A percentile compares a stretch with the other conserved stretches of the same genome.
Evolutionary conservation across 768 basidiomycete genomes (phyloP).

Genomic region (Suillus tomentosus): DNA sequence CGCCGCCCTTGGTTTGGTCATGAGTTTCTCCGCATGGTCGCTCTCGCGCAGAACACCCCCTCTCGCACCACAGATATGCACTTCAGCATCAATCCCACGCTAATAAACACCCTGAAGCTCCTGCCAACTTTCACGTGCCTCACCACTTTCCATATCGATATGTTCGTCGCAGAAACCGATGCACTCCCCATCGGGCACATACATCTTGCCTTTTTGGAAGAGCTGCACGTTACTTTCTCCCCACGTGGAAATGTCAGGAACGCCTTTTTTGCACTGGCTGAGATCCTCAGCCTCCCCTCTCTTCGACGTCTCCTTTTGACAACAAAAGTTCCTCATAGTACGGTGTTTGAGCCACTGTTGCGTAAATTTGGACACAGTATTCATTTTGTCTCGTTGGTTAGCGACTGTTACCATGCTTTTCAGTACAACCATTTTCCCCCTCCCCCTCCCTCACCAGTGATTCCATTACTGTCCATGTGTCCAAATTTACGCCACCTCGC

Average conservation of each 20-base stretch:
- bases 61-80: neutral
- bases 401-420: neutral
- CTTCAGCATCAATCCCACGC: neutral
- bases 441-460: neutral
- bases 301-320: neutral
- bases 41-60: neutral
- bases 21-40: neutral
- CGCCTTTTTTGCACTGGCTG: neutral
- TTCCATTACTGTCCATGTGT: neutral
- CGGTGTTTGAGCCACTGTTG: neutral
- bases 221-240: neutral
- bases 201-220: conserved; percentile 2
- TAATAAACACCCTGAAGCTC: neutral
- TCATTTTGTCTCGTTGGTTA: neutral
- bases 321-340: too few relatives aligned
- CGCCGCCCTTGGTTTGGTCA: neutral
- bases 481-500: neutral
- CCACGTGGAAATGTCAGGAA: neutral
- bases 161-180: neutral
- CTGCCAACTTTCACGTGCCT: neutral
- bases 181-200: neutral
- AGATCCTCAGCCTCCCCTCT: neutral
- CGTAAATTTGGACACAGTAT: neutral
- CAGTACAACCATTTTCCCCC: neutral
- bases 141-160: neutral